Evolutionary conservation across 2,329 filamentous ascomycete genomes (phyloP), one percentile per base, ranked within the genome.

Genomic region (Alternaria incomplexa): DNA sequence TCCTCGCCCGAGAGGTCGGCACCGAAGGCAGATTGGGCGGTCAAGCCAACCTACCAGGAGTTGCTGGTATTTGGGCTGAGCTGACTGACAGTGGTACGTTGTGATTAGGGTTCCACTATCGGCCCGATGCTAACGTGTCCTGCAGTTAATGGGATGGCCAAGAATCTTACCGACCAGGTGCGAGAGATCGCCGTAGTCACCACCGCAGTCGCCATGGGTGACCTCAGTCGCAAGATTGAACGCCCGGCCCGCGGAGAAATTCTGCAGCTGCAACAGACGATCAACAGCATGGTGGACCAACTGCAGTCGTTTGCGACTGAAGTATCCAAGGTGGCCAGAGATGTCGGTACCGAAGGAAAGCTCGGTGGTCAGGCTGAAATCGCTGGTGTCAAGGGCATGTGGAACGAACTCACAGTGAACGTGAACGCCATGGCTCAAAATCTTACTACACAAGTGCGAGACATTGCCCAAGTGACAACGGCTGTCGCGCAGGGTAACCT

Each of bases 51-150:
- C 95, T 98, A 65, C 91, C 93, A 69, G 95, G 94, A 60, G 95
- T 98, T 59, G 93, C 96, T 80, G 95, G 95, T 74, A 97, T 96
- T 64, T 98, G 95, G 95, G 97, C 97, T 77, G 95, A 98, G 83
- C 84, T 98, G 73, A 98, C 95, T 17, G 80, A 83, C 62, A 85
- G 84, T 74, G 83, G 83, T 85, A 79, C 59, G 81, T 77, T 61
- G 22, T 54, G 36, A 54, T 46, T 65, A 50, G 70, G 50, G 51
- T 64, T 61, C 36, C 25, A 30, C 58, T 68, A 64, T 72, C 66
- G 63, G 72, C 23, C 65, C 67, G 61, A 60, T 70, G 54, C 76
- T 81, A 69, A 81, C 66, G 25, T 43, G 13, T 59, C 17, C 44
- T 45, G 10, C 68, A 85, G 95, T 99, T 82, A 99, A 99, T 82